A percentile compares a stretch with the other conserved stretches of the same genome.
Conservation (phyloP, 2,329 filamentous ascomycete genomes). For the Cercospora sp. region DNA sequence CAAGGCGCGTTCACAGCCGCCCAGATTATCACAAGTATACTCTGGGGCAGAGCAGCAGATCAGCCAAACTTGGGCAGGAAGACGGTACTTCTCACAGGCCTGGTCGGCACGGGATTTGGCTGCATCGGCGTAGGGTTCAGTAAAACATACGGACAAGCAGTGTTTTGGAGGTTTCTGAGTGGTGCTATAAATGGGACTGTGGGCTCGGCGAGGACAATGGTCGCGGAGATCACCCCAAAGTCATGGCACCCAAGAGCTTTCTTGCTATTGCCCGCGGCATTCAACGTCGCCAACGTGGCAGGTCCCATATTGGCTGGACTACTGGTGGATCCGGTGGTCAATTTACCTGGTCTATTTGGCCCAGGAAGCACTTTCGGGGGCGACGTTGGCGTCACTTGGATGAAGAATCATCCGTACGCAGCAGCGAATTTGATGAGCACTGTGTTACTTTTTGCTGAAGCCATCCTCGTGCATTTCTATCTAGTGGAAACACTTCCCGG, state of each 20-base stretch:
- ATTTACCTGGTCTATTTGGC: constrained; percentile 60
- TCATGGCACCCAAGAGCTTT: constrained; percentile 46
- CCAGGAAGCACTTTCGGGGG: constrained; percentile 57
- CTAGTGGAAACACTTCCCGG: constrained; percentile 56
- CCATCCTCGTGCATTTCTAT: constrained; percentile 58
- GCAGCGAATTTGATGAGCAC: constrained; percentile 64
- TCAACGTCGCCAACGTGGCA: constrained; percentile 46
- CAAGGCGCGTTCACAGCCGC: constrained; percentile 47
- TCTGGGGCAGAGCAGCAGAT: constrained; percentile 47
- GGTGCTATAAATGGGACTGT: constrained; percentile 47
- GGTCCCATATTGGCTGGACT: constrained; percentile 60
- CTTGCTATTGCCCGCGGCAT: constrained; percentile 44
- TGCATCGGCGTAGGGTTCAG: constrained; percentile 46
- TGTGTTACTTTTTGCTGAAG: constrained; percentile 56
- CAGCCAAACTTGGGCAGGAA: constrained; percentile 49
- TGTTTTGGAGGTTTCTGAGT: constrained; percentile 44
- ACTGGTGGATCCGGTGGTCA: constrained; percentile 61
- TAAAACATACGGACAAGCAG: constrained; percentile 44
- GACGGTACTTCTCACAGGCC: constrained; percentile 43
- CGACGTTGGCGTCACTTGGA: constrained; percentile 58
- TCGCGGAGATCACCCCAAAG: constrained; percentile 44
- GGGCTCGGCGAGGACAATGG: constrained; percentile 46
- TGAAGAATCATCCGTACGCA: constrained; percentile 63
- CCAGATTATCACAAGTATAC: constrained; percentile 46
- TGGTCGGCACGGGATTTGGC: constrained; percentile 43